A percentile compares a stretch with the other conserved stretches of the same genome.
These are phyloP conservation scores for Acanthamoeba castellanii DNA, from an alignment of 208 protist genomes.

Conservation along the genomic window DNA sequence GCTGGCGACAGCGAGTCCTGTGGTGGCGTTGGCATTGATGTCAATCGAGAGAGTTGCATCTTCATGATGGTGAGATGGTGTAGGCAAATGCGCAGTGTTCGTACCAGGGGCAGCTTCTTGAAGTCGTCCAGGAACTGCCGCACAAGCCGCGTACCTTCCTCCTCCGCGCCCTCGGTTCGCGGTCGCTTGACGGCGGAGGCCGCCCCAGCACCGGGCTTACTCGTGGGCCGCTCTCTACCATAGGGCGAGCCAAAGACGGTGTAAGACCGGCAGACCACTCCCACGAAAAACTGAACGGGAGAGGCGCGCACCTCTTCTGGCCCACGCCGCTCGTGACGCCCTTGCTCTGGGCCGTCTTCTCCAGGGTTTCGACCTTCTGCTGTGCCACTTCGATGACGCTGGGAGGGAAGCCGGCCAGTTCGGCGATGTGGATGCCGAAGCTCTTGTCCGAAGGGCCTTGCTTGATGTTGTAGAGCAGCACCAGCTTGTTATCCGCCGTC, in stretches of 20 bases:
- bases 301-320: constrained; percentile 18
- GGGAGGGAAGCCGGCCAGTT: constrained; percentile 91
- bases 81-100: not conserved
- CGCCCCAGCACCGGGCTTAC: not conserved
- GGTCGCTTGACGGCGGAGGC: not conserved
- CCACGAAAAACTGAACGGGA: not conserved
- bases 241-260: not conserved
- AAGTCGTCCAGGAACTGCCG: constrained; percentile 33
- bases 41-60: not conserved
- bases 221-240: not conserved
- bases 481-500: constrained; percentile 73
- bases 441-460: constrained; percentile 88
- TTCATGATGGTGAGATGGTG: not conserved
- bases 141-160: constrained; percentile 4
- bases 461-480: constrained; percentile 78
- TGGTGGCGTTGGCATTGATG: too few species aligned
- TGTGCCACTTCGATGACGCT: constrained; percentile 79
- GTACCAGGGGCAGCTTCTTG: constrained; percentile 46
- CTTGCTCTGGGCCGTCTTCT: constrained; percentile 36
- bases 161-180: not conserved
- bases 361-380: constrained; percentile 21
- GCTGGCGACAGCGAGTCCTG: not conserved
- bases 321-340: not conserved
- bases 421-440: constrained; percentile 94
- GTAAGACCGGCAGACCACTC: not conserved